Percentiles rank a stretch among this genome's conserved stretches.
These are phyloP conservation scores for Capronia epimyces DNA, from an alignment of 2,329 filamentous ascomycete genomes.

Conservation along the genomic window DNA sequence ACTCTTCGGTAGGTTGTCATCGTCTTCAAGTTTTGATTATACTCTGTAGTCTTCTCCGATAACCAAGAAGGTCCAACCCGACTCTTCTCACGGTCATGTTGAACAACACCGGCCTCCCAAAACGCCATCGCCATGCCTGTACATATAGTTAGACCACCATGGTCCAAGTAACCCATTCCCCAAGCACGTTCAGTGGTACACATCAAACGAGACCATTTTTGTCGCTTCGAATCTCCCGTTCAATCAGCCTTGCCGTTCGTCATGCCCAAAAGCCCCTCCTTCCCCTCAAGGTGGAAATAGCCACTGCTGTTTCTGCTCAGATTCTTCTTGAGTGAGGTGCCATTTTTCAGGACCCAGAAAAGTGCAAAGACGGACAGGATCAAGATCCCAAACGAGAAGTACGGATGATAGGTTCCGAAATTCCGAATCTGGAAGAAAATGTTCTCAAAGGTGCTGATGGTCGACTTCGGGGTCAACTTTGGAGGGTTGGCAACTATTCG, in stretches of 20 bases:
- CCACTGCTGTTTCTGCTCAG: constrained; percentile 35
- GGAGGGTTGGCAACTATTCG: constrained; percentile 47
- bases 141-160: constrained; percentile 8
- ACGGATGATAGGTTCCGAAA: constrained; percentile 42
- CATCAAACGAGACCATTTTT: too few species aligned
- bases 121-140: constrained; percentile 23
- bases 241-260: constrained; percentile 46
- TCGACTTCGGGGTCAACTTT: constrained; percentile 47
- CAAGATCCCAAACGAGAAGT: constrained; percentile 40
- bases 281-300: constrained; percentile 46
- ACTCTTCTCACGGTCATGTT: neutral
- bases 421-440: constrained; percentile 43
- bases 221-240: too few species aligned
- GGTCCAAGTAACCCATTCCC: neutral
- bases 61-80: neutral
- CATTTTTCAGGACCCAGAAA: constrained; percentile 32
- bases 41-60: too few species aligned
- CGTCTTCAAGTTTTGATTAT: too few species aligned
- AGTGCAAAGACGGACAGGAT: constrained; percentile 35
- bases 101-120: neutral
- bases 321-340: constrained; percentile 25
- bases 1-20: too few species aligned
- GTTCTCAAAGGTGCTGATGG: constrained; percentile 43
- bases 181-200: too few species aligned
- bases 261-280: constrained; percentile 41